phyloP scores from a whole-genome alignment of 768 basidiomycete species.

The Trametes elegans region DNA sequence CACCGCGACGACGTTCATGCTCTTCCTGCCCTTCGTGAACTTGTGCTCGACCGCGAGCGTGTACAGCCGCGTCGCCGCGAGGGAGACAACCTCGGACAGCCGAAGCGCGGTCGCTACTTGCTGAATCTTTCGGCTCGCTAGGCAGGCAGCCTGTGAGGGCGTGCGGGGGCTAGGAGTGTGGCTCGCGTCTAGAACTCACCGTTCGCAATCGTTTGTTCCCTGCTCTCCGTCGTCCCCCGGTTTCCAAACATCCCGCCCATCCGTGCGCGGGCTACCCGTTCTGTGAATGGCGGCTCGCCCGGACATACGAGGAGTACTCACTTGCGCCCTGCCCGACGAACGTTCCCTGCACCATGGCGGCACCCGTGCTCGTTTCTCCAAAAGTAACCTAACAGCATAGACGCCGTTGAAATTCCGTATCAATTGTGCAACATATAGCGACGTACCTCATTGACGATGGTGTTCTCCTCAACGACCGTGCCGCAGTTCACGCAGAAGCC shows the following conservation, averaged over 20 bases:
- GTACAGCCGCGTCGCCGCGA: slow-evolving; percentile 84
- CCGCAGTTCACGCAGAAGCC: slow-evolving; percentile 86
- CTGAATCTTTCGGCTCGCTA: slow-evolving; percentile 82
- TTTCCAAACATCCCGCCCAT: slow-evolving; percentile 84
- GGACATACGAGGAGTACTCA: slow-evolving; percentile 39
- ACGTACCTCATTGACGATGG: slow-evolving; percentile 80
- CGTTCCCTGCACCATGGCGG: slow-evolving; percentile 93
- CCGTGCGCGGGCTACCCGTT: slow-evolving; percentile 65
- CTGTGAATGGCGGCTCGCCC: neutral
- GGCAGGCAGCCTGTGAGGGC: neutral
- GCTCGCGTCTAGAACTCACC: slow-evolving; percentile 48
- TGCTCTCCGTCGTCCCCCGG: slow-evolving; percentile 73
- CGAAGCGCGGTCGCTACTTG: slow-evolving; percentile 76
- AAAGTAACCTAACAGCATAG: slow-evolving; percentile 66
- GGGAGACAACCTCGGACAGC: slow-evolving; percentile 75
- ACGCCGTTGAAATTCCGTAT: neutral
- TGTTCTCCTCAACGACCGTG: slow-evolving; percentile 89
- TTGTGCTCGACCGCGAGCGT: slow-evolving; percentile 92
- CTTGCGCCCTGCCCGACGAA: slow-evolving; percentile 91
- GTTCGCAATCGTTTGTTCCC: slow-evolving; percentile 90
- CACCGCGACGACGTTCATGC: slow-evolving; percentile 91
- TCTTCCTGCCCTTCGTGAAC: slow-evolving; percentile 90
- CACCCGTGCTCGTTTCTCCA: slow-evolving; percentile 89
- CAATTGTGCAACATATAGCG: too few relatives aligned
- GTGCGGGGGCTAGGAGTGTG: neutral